Conservation (phyloP, 768 basidiomycete species). For the Auricularia cornea region DNA sequence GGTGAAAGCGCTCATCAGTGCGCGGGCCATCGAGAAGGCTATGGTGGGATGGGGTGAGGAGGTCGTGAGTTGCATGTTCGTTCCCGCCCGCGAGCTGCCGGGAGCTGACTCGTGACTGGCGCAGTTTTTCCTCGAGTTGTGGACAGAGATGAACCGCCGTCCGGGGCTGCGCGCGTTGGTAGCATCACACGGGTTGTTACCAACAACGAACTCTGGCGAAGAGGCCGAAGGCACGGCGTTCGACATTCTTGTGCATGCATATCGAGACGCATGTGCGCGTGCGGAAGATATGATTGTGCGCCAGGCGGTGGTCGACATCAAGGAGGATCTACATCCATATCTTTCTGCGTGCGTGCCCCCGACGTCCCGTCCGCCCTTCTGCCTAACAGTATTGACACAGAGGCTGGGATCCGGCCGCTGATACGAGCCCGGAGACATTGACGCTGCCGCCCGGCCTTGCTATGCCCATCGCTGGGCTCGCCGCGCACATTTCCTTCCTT, state of each 20-base stretch:
- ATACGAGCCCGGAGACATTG: slow-evolving; percentile 29
- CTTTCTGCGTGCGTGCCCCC: slow-evolving; percentile 39
- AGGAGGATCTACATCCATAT: slow-evolving; percentile 64
- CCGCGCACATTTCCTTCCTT: slow-evolving; percentile 68
- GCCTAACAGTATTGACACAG: slow-evolving; percentile 4
- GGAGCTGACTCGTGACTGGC: neutral
- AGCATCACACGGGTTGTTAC: slow-evolving; percentile 41
- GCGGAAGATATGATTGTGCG: slow-evolving; percentile 84
- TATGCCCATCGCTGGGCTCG: slow-evolving; percentile 67
- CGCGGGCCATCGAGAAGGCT: slow-evolving; percentile 57
- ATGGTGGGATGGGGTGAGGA: slow-evolving; percentile 88
- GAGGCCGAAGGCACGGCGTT: slow-evolving; percentile 64
- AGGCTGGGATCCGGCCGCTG: slow-evolving; percentile 23
- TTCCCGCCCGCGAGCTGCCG: slow-evolving; percentile 4
- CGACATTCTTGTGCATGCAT: slow-evolving; percentile 62
- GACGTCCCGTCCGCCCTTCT: slow-evolving; percentile 18
- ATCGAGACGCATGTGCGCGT: slow-evolving; percentile 49
- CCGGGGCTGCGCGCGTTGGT: slow-evolving; percentile 49
- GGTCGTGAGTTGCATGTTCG: slow-evolving; percentile 41
- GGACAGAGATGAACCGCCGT: slow-evolving; percentile 64
- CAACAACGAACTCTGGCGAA: slow-evolving; percentile 23
- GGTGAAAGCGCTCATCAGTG: slow-evolving; percentile 79
- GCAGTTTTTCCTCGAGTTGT: slow-evolving; percentile 89
- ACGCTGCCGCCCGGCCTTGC: slow-evolving; percentile 64
- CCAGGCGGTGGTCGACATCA: slow-evolving; percentile 76